Conservation (phyloP, 106 monocot species). For the Acanthochlamys bracteata region DNA sequence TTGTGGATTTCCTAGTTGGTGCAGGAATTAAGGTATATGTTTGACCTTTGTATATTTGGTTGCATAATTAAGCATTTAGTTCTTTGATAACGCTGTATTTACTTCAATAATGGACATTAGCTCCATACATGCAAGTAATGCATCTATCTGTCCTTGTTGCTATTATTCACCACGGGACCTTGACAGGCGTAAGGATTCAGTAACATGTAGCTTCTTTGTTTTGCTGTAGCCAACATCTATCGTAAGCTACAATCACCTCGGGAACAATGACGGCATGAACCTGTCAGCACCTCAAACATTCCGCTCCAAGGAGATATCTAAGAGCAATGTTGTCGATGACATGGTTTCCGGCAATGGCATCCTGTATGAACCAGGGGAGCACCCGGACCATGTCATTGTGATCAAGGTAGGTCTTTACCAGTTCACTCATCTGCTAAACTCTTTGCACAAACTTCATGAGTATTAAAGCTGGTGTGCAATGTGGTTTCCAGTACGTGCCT, state of each 20-base stretch:
- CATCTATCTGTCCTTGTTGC: no score
- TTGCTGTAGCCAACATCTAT: conserved; percentile 77
- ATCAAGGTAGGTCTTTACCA: conserved; percentile 55
- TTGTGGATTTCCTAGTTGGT: conserved; percentile 97
- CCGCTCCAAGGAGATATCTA: conserved; percentile 95
- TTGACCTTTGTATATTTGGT: no score
- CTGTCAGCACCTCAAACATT: conserved; percentile 96
- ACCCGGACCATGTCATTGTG: conserved; percentile 94
- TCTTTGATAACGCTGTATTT: no score
- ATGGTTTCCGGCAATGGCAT: conserved; percentile 95
- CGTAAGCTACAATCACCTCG: conserved; percentile 98
- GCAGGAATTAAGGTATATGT: conserved; percentile 87
- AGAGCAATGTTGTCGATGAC: conserved; percentile 98
- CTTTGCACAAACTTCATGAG: neutral
- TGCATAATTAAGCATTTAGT: no score
- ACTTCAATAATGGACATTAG: no score
- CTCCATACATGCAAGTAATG: no score
- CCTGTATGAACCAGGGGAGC: conserved; percentile 92
- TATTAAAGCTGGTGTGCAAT: neutral
- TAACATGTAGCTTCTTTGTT: neutral
- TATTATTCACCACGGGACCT: no score
- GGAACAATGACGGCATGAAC: conserved; percentile 99
- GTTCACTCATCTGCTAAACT: neutral
- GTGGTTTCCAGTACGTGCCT: conserved; percentile 69
- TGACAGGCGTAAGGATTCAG: neutral